phyloP scores from a whole-genome alignment of 2,329 filamentous ascomycete species.

The Thermothelomyces thermophilus region DNA sequence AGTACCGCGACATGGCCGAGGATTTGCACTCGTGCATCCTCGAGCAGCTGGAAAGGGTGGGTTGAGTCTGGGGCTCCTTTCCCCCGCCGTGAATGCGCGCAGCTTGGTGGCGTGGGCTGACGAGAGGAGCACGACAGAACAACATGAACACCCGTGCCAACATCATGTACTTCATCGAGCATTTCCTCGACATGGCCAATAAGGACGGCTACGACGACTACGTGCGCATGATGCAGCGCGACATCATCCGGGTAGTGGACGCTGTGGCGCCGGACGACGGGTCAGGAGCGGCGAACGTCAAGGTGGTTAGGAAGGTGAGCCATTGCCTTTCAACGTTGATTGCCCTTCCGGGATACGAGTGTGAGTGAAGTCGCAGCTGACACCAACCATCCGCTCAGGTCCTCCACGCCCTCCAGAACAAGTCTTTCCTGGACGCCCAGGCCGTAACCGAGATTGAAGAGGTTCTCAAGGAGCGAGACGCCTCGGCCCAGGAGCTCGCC shows the following conservation, averaged over 20 bases:
- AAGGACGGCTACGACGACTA: constrained; percentile 74
- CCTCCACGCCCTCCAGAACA: constrained; percentile 61
- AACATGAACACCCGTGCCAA: constrained; percentile 97
- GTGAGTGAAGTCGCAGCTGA: not conserved
- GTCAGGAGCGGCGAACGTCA: constrained; percentile 85
- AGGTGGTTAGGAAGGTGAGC: constrained; percentile 75
- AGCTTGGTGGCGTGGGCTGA: not conserved
- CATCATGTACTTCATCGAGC: constrained; percentile 98
- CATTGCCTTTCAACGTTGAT: constrained; percentile 3
- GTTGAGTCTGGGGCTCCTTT: constrained; percentile 15
- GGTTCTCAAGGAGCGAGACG: constrained; percentile 72
- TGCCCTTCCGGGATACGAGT: too few species aligned
- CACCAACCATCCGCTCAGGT: constrained; percentile 40
- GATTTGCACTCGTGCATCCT: constrained; percentile 96
- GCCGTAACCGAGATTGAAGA: constrained; percentile 76
- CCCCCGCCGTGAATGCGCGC: too few species aligned
- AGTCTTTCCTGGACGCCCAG: constrained; percentile 65
- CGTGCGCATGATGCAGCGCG: constrained; percentile 88
- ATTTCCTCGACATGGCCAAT: constrained; percentile 79
- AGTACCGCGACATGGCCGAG: constrained; percentile 90
- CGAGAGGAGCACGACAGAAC: constrained; percentile 44
- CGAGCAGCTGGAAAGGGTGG: constrained; percentile 81
- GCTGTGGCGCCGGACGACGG: constrained; percentile 83
- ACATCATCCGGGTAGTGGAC: constrained; percentile 86
- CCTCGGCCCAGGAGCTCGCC: constrained; percentile 49